Percentiles rank a stretch among this genome's conserved stretches.
These are phyloP conservation scores for Royoungia palumana DNA, from an alignment of 768 basidiomycete genomes.

Conservation along the genomic window DNA sequence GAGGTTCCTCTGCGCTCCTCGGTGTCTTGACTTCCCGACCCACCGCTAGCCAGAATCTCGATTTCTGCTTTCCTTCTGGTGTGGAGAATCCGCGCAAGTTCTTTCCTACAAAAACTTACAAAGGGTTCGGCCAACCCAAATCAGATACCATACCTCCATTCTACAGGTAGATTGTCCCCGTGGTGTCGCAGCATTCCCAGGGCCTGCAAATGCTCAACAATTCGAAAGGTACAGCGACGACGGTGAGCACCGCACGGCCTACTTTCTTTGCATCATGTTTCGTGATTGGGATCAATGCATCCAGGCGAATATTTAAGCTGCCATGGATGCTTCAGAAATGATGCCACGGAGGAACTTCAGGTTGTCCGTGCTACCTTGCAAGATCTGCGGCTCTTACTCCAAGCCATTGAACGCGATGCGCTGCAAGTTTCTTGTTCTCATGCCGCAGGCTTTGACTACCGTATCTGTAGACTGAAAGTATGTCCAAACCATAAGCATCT, in stretches of 20 bases:
- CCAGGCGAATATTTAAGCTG: constrained; percentile 60
- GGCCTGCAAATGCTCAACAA: constrained; percentile 43
- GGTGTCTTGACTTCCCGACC: neutral
- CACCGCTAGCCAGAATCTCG: constrained; percentile 50
- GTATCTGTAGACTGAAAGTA: constrained; percentile 81
- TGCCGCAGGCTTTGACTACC: constrained; percentile 72
- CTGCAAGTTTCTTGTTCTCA: constrained; percentile 66
- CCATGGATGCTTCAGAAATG: neutral
- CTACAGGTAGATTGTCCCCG: constrained; percentile 41
- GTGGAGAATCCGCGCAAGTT: constrained; percentile 78
- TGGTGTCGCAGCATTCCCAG: constrained; percentile 54
- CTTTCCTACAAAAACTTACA: constrained; percentile 50
- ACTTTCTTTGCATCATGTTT: constrained; percentile 76
- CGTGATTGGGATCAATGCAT: constrained; percentile 66
- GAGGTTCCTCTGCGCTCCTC: constrained; percentile 13
- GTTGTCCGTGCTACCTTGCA: constrained; percentile 41
- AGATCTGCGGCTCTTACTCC: constrained; percentile 75
- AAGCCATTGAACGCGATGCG: constrained; percentile 71
- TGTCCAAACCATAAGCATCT: constrained; percentile 91
- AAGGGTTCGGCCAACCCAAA: neutral
- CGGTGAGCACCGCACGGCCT: constrained; percentile 3
- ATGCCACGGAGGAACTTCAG: neutral
- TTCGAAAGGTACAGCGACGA: neutral
- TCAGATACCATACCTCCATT: constrained; percentile 60
- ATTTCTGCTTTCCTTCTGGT: constrained; percentile 90